Evolutionary conservation across 305 asterid species (phyloP).

Genomic region (Fraxinus albicans): DNA sequence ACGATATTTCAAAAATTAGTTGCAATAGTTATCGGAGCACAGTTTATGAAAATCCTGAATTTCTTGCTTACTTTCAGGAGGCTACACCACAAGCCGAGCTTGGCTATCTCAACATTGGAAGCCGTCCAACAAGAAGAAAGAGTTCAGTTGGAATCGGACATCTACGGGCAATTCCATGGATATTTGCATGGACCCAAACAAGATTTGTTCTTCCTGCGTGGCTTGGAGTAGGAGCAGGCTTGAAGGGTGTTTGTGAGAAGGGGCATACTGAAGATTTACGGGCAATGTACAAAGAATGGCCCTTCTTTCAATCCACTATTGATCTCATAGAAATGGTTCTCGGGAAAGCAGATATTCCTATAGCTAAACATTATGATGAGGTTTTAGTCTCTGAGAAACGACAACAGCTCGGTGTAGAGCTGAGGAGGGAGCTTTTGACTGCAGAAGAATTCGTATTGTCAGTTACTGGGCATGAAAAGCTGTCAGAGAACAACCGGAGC

Average conservation of each 20-base stretch:
- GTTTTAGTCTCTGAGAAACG: constrained; percentile 74
- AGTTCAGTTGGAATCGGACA: constrained; percentile 68
- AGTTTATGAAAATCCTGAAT: constrained; percentile 85
- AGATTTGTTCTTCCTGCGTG: constrained; percentile 93
- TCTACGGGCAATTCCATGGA: constrained; percentile 94
- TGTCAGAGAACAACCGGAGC: constrained; percentile 71
- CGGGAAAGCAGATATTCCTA: constrained; percentile 84
- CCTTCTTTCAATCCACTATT: constrained; percentile 87
- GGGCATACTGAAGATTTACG: constrained; percentile 77
- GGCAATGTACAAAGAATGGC: constrained; percentile 95
- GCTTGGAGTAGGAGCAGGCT: constrained; percentile 98
- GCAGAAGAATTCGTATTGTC: constrained; percentile 67
- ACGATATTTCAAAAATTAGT: constrained; percentile 82
- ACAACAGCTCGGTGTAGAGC: constrained; percentile 64
- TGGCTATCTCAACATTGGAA: constrained; percentile 89
- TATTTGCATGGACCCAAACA: constrained; percentile 98
- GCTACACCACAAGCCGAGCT: constrained; percentile 99
- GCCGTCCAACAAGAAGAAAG: constrained; percentile 90
- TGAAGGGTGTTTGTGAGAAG: constrained; percentile 76
- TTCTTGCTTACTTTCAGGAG: constrained; percentile 85
- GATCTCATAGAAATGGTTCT: constrained; percentile 97
- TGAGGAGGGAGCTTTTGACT: constrained; percentile 72
- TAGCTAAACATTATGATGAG: constrained; percentile 90
- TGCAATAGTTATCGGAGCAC: constrained; percentile 70
- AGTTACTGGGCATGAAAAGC: constrained; percentile 81